Evolutionary conservation across 139 green algal genomes (phyloP).

Genomic region (Diplosphaera chodatii): DNA sequence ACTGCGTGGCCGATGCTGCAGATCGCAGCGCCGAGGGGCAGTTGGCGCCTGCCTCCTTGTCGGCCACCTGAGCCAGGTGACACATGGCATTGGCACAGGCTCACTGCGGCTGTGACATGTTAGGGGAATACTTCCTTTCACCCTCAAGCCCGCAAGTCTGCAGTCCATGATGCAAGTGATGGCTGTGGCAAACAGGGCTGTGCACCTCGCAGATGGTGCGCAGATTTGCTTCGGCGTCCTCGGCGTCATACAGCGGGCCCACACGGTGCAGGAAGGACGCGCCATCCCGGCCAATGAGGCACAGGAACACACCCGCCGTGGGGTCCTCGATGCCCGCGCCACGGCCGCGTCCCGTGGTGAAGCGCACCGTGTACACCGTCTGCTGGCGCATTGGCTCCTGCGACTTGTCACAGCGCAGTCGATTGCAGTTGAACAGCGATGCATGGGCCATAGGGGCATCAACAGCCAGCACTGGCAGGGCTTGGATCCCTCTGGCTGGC

Average conservation of each 20-base stretch:
- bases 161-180: too few species aligned
- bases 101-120: too few species aligned
- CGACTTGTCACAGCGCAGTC: too few species aligned
- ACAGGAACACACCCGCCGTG: constrained; percentile 41
- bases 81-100: too few species aligned
- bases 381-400: not conserved
- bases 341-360: not conserved
- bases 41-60: constrained; percentile 21
- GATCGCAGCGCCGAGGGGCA: constrained; percentile 19
- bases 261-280: constrained; percentile 43
- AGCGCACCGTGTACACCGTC: not conserved
- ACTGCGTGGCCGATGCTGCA: not conserved
- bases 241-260: constrained; percentile 36
- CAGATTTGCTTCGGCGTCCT: constrained; percentile 18
- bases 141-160: too few species aligned
- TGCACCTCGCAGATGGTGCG: constrained; percentile 40
- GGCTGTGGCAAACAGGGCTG: too few species aligned
- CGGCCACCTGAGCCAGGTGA: constrained; percentile 13
- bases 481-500: too few species aligned
- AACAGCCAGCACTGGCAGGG: too few species aligned
- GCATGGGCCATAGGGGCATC: too few species aligned
- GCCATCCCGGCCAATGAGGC: constrained; percentile 47
- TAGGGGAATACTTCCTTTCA: too few species aligned
- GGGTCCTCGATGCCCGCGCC: not conserved
- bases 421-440: too few species aligned